These are phyloP conservation scores for Glutinoglossum americanum DNA, from an alignment of 495 filamentous ascomycete species.

Conservation along the genomic window DNA sequence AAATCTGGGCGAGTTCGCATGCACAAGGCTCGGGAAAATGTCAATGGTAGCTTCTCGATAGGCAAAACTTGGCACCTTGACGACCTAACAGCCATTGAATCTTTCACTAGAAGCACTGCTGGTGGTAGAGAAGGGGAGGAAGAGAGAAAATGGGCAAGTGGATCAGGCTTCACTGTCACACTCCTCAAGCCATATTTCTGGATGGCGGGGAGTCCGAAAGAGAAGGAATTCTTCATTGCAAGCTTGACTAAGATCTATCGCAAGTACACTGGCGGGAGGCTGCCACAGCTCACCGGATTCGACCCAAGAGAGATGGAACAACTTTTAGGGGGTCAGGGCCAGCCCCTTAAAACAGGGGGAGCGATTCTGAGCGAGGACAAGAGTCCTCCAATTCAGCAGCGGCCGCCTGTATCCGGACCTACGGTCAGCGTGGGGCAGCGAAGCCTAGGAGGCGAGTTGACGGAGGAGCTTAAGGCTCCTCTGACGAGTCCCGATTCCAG, in stretches of 20 bases:
- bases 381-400: not conserved
- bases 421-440: not conserved
- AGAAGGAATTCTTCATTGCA: slow-evolving; percentile 95
- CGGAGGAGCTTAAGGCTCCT: not conserved
- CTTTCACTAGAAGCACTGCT: slow-evolving; percentile 36
- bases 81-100: slow-evolving; percentile 61
- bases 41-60: slow-evolving; percentile 83
- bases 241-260: slow-evolving; percentile 86
- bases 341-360: slow-evolving; percentile 17
- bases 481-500: not conserved
- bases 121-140: slow-evolving; percentile 35
- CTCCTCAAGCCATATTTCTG: slow-evolving; percentile 92
- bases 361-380: not conserved
- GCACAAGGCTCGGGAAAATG: slow-evolving; percentile 92
- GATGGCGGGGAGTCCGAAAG: slow-evolving; percentile 75
- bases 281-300: slow-evolving; percentile 65
- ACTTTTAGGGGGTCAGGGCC: slow-evolving; percentile 28
- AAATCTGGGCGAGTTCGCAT: slow-evolving; percentile 82
- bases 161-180: slow-evolving; percentile 69
- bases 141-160: slow-evolving; percentile 54
- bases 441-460: not conserved
- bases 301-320: slow-evolving; percentile 54
- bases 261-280: slow-evolving; percentile 79
- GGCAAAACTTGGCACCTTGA: slow-evolving; percentile 95
- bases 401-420: not conserved